Base-by-base conservation (phyloP, 1,284 basidiomycete genomes). In the Mycena citricolor region DNA sequence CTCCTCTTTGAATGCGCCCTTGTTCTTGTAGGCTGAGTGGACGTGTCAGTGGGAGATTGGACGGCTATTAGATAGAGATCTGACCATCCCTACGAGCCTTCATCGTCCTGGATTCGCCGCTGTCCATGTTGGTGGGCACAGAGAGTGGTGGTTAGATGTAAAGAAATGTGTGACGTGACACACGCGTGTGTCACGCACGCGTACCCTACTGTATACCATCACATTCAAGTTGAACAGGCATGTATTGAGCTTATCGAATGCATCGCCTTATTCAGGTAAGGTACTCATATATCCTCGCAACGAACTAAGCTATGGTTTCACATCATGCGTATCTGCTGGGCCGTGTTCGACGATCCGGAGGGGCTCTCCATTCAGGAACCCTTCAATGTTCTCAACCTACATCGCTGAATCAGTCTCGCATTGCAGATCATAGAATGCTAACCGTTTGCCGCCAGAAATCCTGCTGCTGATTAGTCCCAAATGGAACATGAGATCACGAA, bases 1-100 rank as follows among this genome's bases (percentile, higher is more conserved):
- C 54, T 93, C 89, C 58, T 83, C 82, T 65, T 90, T 91, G 56
- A 92, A 73, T 53, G 77, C 82, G 54, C 86, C 85, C 67, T 91
- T 92, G 69, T 81, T 86, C 76, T 93, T 76, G 64, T 75, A 76
- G 57, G 73, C 73, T 76, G 55, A 10, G 55, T 16, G 42, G 7
- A 8, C 6, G 33, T 49, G 49, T 48, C 51, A 54, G 41, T 37
- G 40, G 41, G 57, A 63, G 54, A 57, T 57, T 58, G 54, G 55
- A 58, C 39, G 56, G 32, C 17, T 35, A 13, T 31, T 52, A 45
- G 51, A 35, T 32, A 35, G 43, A 29, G 41, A 42, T 28, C 42
- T 67, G 74, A 85, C 84, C 76, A 43, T 78, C 77, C 64, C 77
- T 74, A 59, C 81, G 80, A 59, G 76, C 75, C 62, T 81, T 81